Evolutionary conservation across 306 rosid genomes (phyloP).

Genomic region (Boehmeria nivea): DNA sequence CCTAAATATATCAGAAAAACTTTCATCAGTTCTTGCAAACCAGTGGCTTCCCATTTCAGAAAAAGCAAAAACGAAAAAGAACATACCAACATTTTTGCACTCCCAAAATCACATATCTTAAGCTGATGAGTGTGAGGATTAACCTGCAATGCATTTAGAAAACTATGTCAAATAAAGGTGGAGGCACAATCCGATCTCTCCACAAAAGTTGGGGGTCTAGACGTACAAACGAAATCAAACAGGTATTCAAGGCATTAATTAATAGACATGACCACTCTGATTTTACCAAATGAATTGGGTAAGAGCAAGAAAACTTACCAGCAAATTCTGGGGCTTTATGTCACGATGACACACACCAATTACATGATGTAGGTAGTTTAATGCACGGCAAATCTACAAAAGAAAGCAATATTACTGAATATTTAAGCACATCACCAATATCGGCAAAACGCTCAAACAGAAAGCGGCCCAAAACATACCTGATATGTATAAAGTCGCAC

Average conservation of each 20-base stretch:
- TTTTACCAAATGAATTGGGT: no score
- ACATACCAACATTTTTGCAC: slow-evolving; percentile 90
- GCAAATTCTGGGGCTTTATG: slow-evolving; percentile 85
- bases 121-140: slow-evolving; percentile 82
- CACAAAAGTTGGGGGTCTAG: no score
- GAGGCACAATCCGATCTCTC: no score
- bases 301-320: no score
- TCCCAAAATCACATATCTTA: slow-evolving; percentile 91
- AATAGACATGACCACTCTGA: no score
- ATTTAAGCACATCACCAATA: neutral
- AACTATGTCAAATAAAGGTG: neutral
- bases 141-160: slow-evolving; percentile 41
- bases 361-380: slow-evolving; percentile 76
- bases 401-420: slow-evolving; percentile 18
- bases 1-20: slow-evolving; percentile 37
- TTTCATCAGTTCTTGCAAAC: slow-evolving; percentile 16
- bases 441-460: neutral
- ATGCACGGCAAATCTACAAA: slow-evolving; percentile 84
- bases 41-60: neutral
- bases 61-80: neutral
- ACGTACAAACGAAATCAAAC: no score
- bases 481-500: slow-evolving; percentile 78
- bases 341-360: slow-evolving; percentile 93
- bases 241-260: no score
- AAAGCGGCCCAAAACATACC: slow-evolving; percentile 34